These are phyloP conservation scores for Syzygium aromaticum DNA, from an alignment of 345 rosid species.

Conservation along the genomic window DNA sequence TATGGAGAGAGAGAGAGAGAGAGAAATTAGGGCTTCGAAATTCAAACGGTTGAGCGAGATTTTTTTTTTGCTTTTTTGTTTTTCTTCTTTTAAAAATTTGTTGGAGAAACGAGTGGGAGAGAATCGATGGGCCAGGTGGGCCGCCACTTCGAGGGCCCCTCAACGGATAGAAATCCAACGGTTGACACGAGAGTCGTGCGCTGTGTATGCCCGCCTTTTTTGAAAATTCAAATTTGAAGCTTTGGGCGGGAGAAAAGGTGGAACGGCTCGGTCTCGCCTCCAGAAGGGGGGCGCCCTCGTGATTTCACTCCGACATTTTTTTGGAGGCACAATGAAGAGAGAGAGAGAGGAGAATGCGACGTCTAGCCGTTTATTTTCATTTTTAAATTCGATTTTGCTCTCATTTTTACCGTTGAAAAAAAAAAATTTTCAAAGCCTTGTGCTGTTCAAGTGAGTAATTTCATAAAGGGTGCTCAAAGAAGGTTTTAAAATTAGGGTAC, in stretches of 20 bases:
- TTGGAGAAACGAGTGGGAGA: background rate
- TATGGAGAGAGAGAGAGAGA: background rate
- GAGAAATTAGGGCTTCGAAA: background rate
- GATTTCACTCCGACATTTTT: background rate
- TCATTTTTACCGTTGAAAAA: too few relatives aligned
- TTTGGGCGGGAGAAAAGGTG: background rate
- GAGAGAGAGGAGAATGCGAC: too few relatives aligned
- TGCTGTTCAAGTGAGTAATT: background rate
- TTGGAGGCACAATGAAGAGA: background rate
- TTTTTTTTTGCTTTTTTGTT: background rate
- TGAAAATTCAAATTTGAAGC: background rate
- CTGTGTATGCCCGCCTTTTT: background rate
- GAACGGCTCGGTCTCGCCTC: background rate
- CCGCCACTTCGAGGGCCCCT: slow-evolving; percentile 1
- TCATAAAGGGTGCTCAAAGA: background rate
- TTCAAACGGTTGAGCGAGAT: background rate
- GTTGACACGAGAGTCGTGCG: background rate
- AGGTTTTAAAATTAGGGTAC: too few relatives aligned
- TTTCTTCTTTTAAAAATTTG: background rate
- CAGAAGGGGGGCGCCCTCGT: background rate
- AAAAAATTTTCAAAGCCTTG: background rate
- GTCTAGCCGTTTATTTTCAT: background rate
- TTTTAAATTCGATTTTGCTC: too few relatives aligned
- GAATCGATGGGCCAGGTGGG: slow-evolving; percentile 11
- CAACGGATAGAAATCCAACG: slow-evolving; percentile 5